Base-by-base conservation (phyloP, 2,329 filamentous ascomycete genomes). In the Calonectria hawksworthii region DNA sequence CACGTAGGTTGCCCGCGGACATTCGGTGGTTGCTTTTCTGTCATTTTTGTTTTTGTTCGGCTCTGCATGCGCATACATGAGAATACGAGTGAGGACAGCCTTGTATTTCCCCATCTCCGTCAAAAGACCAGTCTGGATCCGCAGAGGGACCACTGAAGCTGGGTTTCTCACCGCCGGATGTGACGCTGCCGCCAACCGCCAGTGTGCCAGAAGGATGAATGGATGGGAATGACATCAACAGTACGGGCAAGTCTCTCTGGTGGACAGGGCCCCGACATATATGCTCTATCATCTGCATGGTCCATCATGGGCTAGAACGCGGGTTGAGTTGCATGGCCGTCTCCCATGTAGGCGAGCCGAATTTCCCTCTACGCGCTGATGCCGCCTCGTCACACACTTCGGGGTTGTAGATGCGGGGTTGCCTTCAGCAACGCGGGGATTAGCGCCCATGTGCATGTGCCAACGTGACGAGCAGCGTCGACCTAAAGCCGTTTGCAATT, bases 361-460 rank as follows among this genome's bases (percentile, higher is more conserved):
- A 76, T 78, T 81, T 76, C 68, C 61, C 74, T 74, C 75, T 80
- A 81, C 78, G 80, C 80, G 80, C 80, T 81, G 80, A 81, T 81
- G 75, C 80, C 80, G 80, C 80, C 52, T 79, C 51, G 72, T 74
- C 54, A 72, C 66, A 68, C 68, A 70, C 61, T 56, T 65, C 59
- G 64, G n/a, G 56, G 30, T 47, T 70, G 68, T 28, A 72, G 78
- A 80, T 81, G 80, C 79, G 80, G 80, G 80, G 80, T 79, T 80
- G 76, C 69, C 41, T 75, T 79, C 75, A 66, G 59, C 73, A 80
- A 80, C 80, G 80, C 80, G 80, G 80, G 77, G 80, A 80, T 79
- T 80, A 81, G 80, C 80, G 79, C 67, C 74, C 65, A 80, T 69
- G 54, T 32, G 63, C 51, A 77, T 68, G 77, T 75, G 69, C 73